These are phyloP conservation scores for Sclerotinia nivalis DNA, from an alignment of 2,329 filamentous ascomycete species.

Conservation along the genomic window DNA sequence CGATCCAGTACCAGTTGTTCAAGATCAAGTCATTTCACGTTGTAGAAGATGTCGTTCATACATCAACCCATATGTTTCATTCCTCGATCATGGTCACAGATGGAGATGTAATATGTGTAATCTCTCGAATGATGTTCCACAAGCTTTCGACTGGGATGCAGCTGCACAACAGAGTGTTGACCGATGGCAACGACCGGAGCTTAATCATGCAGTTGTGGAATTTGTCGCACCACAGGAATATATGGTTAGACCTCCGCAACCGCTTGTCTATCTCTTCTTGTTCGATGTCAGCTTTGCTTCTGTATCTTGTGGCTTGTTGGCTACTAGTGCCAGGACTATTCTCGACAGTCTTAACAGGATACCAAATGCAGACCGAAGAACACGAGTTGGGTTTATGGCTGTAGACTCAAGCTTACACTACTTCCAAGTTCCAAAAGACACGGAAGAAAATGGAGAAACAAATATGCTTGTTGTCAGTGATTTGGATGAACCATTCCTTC, in stretches of 20 bases:
- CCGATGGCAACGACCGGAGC: constrained; percentile 85
- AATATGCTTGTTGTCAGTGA: constrained; percentile 94
- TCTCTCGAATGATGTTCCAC: constrained; percentile 96
- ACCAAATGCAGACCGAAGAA: constrained; percentile 94
- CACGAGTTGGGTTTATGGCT: constrained; percentile 89
- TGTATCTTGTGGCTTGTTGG: constrained; percentile 85
- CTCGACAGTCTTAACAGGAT: constrained; percentile 93
- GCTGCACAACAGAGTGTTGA: constrained; percentile 88
- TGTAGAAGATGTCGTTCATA: constrained; percentile 95
- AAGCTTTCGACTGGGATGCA: constrained; percentile 98
- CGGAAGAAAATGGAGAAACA: constrained; percentile 79
- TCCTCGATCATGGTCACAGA: constrained; percentile 93
- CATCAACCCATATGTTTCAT: constrained; percentile 96
- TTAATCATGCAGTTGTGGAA: constrained; percentile 96
- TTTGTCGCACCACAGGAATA: constrained; percentile 98
- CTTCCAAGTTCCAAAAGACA: constrained; percentile 89
- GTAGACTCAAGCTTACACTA: constrained; percentile 95
- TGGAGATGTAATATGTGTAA: constrained; percentile 99
- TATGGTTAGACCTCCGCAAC: constrained; percentile 96
- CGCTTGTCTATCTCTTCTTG: constrained; percentile 91
- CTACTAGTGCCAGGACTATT: constrained; percentile 90
- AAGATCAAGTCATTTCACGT: constrained; percentile 95
- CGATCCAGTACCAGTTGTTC: constrained; percentile 85
- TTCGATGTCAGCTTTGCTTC: constrained; percentile 92
- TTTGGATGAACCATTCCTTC: constrained; percentile 93